These are phyloP conservation scores for Yamadazyma songkhlaensis DNA, from an alignment of 1,139 yeast genomes.

Conservation along the genomic window DNA sequence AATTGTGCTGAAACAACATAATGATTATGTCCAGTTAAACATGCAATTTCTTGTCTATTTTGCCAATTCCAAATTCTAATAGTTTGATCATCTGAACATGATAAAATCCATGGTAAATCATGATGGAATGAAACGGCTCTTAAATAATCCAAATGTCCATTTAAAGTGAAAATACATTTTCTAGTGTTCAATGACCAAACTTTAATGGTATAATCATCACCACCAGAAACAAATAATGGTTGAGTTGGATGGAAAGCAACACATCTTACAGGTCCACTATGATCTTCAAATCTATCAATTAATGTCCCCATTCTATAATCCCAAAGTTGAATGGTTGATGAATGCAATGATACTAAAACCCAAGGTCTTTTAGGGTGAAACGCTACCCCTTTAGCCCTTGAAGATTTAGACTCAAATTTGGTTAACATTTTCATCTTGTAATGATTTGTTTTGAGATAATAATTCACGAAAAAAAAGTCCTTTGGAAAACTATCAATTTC, in stretches of 20 bases:
- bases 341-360: constrained; percentile 91
- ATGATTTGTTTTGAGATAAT: not conserved
- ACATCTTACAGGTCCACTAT: constrained; percentile 96
- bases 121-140: constrained; percentile 94
- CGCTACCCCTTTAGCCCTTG: constrained; percentile 98
- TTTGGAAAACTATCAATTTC: not conserved
- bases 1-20: constrained; percentile 98
- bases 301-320: constrained; percentile 99
- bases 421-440: constrained; percentile 90
- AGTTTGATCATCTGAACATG: constrained; percentile 97
- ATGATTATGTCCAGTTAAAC: constrained; percentile 97
- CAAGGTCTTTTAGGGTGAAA: constrained; percentile 97
- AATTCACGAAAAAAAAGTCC: not conserved
- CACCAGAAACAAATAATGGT: constrained; percentile 94
- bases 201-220: constrained; percentile 92
- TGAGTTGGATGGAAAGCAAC: constrained; percentile 97
- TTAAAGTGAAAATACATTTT: constrained; percentile 86
- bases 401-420: constrained; percentile 97
- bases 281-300: constrained; percentile 95
- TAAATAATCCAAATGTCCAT: constrained; percentile 93
- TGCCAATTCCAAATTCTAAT: constrained; percentile 99
- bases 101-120: constrained; percentile 95
- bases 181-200: constrained; percentile 96
- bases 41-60: constrained; percentile 94
- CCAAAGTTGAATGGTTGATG: constrained; percentile 96